These are phyloP conservation scores for Aschersonia sp. DNA, from an alignment of 2,329 filamentous ascomycete genomes.

Conservation along the genomic window DNA sequence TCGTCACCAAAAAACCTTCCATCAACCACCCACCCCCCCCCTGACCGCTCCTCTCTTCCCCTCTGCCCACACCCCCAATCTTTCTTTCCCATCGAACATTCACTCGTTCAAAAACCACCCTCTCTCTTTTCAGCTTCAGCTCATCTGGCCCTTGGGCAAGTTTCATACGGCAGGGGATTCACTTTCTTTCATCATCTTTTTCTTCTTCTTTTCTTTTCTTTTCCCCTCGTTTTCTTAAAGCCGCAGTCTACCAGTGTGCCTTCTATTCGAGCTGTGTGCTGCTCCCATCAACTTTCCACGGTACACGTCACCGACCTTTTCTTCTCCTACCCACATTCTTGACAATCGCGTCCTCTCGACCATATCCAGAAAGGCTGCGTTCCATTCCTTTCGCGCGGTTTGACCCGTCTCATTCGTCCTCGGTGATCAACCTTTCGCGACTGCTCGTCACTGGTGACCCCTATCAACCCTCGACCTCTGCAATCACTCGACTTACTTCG, in stretches of 20 bases:
- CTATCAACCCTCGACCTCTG: neutral
- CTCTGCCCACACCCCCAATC: neutral
- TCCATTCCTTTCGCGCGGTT: conserved; percentile 3
- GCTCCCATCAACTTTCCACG: neutral
- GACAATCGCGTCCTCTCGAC: neutral
- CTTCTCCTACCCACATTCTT: neutral
- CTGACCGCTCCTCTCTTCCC: neutral
- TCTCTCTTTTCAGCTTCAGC: neutral
- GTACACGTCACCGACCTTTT: neutral
- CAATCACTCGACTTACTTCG: neutral
- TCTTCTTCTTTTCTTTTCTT: neutral
- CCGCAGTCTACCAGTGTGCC: neutral
- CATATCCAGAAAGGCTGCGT: neutral
- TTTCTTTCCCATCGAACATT: neutral
- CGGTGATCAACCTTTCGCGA: neutral
- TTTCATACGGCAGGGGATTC: neutral
- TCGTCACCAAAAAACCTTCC: neutral
- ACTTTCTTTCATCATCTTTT: neutral
- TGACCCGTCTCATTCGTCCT: neutral
- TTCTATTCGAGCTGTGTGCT: neutral
- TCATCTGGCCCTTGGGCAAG: neutral
- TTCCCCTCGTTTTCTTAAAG: neutral
- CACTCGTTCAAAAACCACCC: neutral
- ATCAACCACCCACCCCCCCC: neutral
- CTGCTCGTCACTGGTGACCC: conserved; percentile 3